phyloP scores from a whole-genome alignment of 192 early-diverging fungal species.

The Phycomyces blakesleeanus region DNA sequence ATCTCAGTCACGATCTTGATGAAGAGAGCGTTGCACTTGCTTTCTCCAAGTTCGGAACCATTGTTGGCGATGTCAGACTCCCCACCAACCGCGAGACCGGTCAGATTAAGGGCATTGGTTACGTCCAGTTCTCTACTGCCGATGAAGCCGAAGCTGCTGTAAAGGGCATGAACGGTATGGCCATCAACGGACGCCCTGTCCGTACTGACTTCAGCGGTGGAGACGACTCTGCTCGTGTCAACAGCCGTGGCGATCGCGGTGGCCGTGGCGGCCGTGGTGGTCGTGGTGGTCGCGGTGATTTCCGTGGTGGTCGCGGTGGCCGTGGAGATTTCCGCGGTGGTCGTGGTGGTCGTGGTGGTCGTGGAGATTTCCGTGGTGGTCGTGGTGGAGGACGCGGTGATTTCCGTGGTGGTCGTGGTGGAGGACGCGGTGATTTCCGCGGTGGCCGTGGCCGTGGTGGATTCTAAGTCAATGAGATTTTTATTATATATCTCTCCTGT shows the following conservation, averaged over 20 bases:
- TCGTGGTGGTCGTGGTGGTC: conserved; percentile 30
- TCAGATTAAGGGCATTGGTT: conserved; percentile 81
- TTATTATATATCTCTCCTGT: no score
- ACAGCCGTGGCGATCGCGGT: conserved; percentile 35
- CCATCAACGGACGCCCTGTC: conserved; percentile 76
- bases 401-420: conserved; percentile 53
- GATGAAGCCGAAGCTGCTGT: conserved; percentile 71
- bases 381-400: conserved; percentile 46
- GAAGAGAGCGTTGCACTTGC: conserved; percentile 51
- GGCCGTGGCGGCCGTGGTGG: conserved; percentile 51
- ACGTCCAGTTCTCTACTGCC: conserved; percentile 76
- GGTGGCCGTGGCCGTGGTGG: no score
- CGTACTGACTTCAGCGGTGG: conserved; percentile 79
- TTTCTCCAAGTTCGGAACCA: conserved; percentile 60
- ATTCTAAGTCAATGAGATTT: no score
- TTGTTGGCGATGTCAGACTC: conserved; percentile 56
- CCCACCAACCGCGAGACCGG: conserved; percentile 77
- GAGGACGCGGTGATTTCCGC: not conserved
- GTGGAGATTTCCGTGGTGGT: conserved; percentile 43
- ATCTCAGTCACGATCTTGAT: conserved; percentile 62
- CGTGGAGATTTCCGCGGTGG: conserved; percentile 25
- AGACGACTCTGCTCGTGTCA: conserved; percentile 36
- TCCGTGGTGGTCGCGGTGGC: conserved; percentile 43
- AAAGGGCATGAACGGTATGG: conserved; percentile 70
- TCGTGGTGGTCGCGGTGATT: conserved; percentile 46